Conservation (phyloP, 2,329 filamentous ascomycete species). For the Raffaelea ambrosiae region DNA sequence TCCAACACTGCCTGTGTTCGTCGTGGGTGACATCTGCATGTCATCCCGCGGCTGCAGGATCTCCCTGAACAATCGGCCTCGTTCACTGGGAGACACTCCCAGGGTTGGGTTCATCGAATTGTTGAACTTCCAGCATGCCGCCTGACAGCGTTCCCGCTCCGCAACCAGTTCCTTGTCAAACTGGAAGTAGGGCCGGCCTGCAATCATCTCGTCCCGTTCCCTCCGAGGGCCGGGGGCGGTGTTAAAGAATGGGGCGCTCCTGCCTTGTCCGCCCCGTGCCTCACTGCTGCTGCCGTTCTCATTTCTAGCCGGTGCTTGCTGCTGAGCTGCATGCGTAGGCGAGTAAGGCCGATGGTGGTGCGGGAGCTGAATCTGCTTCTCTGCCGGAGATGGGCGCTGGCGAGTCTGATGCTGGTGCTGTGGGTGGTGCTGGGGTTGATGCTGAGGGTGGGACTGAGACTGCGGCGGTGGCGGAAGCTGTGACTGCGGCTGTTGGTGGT, state of each 20-base stretch:
- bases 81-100: slow-evolving; percentile 61
- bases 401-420: not conserved
- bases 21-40: slow-evolving; percentile 45
- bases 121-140: slow-evolving; percentile 80
- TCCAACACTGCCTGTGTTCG: slow-evolving; percentile 57
- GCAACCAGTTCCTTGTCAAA: slow-evolving; percentile 69
- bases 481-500: too few species aligned
- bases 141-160: slow-evolving; percentile 77
- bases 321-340: not conserved
- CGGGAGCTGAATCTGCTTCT: not conserved
- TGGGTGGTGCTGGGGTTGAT: not conserved
- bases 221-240: slow-evolving; percentile 24
- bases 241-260: too few species aligned
- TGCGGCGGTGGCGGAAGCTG: too few species aligned
- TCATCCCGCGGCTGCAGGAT: slow-evolving; percentile 58
- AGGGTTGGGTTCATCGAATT: slow-evolving; percentile 68
- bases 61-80: slow-evolving; percentile 60
- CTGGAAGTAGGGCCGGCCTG: slow-evolving; percentile 68
- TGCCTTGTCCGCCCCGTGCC: slow-evolving; percentile 15
- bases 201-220: slow-evolving; percentile 87
- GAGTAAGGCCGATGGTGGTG: slow-evolving; percentile 2
- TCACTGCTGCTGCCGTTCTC: slow-evolving; percentile 1
- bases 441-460: too few species aligned
- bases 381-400: slow-evolving; percentile 2
- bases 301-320: not conserved